phyloP scores from a whole-genome alignment of 2,329 filamentous ascomycete species.

The Chrysoporthe cubensis region DNA sequence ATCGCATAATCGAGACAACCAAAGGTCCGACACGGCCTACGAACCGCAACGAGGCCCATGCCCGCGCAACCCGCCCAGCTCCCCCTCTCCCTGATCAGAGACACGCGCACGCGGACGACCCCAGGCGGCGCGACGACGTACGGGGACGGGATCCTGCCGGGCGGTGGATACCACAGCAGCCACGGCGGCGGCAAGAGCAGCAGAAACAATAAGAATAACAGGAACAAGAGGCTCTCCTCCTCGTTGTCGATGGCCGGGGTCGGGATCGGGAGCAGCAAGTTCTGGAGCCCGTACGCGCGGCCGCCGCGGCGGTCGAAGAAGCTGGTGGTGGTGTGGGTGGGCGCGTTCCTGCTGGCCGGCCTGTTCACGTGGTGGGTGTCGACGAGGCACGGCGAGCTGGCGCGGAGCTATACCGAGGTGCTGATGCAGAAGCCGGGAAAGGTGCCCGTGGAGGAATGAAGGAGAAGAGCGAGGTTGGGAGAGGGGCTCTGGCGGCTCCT shows the following conservation, averaged over 20 bases:
- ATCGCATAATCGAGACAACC: too few relatives aligned
- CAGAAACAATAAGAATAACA: background rate
- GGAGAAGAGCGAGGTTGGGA: background rate
- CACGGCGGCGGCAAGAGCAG: background rate
- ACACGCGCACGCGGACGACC: constrained; percentile 26
- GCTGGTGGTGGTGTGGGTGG: constrained; percentile 26
- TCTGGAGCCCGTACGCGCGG: constrained; percentile 27
- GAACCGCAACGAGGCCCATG: constrained; percentile 4
- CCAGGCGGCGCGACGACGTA: constrained; percentile 1
- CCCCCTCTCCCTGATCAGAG: constrained; percentile 26
- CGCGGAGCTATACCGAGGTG: constrained; percentile 22
- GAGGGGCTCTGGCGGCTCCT: too few relatives aligned
- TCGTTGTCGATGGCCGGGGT: background rate
- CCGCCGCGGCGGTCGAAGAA: constrained; percentile 26
- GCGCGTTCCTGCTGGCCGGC: constrained; percentile 19
- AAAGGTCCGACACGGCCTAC: background rate
- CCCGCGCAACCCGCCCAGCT: constrained; percentile 24
- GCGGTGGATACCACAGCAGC: constrained; percentile 1
- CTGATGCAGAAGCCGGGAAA: constrained; percentile 19
- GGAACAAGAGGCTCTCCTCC: constrained; percentile 9
- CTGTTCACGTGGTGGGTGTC: constrained; percentile 26
- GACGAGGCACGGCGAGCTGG: constrained; percentile 8
- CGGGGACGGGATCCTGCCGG: constrained; percentile 20
- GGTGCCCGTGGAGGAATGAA: constrained; percentile 17
- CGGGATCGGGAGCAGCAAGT: background rate